Conservation (phyloP, 257 asterid genomes). For the Prunella vulgaris region DNA sequence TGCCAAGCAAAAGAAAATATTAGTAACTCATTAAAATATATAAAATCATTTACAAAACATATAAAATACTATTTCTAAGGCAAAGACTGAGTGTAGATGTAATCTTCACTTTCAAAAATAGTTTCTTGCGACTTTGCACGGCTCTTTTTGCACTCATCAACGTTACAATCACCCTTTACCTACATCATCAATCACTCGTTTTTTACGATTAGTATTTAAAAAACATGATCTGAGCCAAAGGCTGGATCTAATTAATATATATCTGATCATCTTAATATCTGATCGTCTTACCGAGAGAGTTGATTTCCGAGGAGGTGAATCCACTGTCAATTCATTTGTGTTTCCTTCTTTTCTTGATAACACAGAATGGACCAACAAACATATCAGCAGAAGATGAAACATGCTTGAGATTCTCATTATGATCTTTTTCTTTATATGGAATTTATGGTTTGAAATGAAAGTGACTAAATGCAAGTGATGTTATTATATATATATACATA, state of each 20-base stretch:
- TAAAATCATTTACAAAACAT: neutral
- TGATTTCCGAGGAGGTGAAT: constrained; percentile 4
- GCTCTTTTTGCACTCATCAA: constrained; percentile 24
- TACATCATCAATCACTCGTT: constrained; percentile 19
- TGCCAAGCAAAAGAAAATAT: neutral
- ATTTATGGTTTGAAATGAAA: neutral
- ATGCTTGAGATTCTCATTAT: constrained; percentile 23
- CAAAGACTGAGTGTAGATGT: constrained; percentile 42
- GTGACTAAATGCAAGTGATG: neutral
- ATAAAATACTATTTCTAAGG: constrained; percentile 4
- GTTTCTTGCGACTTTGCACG: constrained; percentile 17
- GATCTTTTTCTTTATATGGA: neutral
- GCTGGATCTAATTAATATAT: no score
- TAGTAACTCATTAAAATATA: neutral
- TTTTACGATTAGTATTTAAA: neutral
- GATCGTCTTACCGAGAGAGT: constrained; percentile 18
- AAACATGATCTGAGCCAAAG: no score
- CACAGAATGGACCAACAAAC: constrained; percentile 9
- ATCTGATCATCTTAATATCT: no score
- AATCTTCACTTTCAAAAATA: constrained; percentile 39
- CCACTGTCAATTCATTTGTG: constrained; percentile 16
- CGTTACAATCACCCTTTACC: constrained; percentile 22
- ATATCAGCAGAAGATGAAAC: neutral
- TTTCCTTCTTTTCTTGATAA: constrained; percentile 1
- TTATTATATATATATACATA: neutral